These are phyloP conservation scores for Ganoderma multipileum DNA, from an alignment of 1,284 basidiomycete genomes.

Conservation along the genomic window DNA sequence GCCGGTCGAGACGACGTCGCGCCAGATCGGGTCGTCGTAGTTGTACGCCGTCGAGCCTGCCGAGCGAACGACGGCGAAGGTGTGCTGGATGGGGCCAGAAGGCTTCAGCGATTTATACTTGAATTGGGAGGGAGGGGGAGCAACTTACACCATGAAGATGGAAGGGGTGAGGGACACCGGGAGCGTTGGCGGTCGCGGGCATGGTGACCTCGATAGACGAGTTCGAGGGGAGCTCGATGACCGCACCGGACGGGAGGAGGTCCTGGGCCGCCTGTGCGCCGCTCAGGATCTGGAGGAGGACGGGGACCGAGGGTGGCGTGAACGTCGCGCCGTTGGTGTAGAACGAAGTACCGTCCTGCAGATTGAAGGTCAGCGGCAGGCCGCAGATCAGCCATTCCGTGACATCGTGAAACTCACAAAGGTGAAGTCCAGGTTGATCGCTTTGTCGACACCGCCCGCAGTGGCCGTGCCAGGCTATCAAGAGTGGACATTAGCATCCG, in stretches of 20 bases:
- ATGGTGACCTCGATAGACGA: constrained; percentile 39
- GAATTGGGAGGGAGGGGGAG: background rate
- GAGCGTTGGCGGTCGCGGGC: constrained; percentile 15
- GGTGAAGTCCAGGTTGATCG: constrained; percentile 35
- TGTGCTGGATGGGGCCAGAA: constrained; percentile 23
- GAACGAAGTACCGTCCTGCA: constrained; percentile 31
- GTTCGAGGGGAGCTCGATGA: constrained; percentile 36
- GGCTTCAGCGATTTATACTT: background rate
- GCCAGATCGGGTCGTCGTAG: constrained; percentile 40
- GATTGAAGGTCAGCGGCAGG: background rate
- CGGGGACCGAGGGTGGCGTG: constrained; percentile 37
- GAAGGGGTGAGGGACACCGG: constrained; percentile 44
- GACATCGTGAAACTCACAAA: constrained; percentile 9
- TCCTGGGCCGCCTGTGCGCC: constrained; percentile 35
- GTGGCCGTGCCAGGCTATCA: constrained; percentile 37
- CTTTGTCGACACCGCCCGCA: constrained; percentile 39
- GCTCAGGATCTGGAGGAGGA: constrained; percentile 37
- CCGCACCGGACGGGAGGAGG: constrained; percentile 39
- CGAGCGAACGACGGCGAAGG: constrained; percentile 40
- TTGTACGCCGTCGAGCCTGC: constrained; percentile 39
- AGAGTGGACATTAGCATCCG: background rate
- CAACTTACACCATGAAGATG: constrained; percentile 46
- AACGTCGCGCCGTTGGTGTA: constrained; percentile 37
- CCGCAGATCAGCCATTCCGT: background rate
- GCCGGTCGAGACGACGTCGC: constrained; percentile 42